These are phyloP conservation scores for Podaxis sp. DNA, from an alignment of 768 basidiomycete genomes.

Conservation along the genomic window DNA sequence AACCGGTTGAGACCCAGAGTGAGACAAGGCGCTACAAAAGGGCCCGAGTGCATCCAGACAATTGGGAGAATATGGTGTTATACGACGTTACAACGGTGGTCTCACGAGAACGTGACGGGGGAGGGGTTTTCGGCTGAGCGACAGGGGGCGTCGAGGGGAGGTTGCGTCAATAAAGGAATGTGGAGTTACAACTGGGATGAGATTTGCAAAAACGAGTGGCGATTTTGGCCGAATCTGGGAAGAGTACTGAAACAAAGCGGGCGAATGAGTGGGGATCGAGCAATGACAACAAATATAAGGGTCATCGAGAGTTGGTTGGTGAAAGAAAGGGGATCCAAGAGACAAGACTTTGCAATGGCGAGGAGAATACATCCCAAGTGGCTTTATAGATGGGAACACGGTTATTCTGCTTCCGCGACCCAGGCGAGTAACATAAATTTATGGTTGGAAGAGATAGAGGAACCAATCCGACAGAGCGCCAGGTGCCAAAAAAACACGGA, in stretches of 20 bases:
- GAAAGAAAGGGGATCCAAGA: neutral
- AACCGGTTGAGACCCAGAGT: neutral
- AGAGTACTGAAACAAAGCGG: neutral
- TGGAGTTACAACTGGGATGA: neutral
- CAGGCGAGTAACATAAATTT: constrained; percentile 4
- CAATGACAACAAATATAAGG: neutral
- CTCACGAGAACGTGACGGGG: too few relatives aligned
- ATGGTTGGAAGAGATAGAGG: neutral
- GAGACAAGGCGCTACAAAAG: neutral
- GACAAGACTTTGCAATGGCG: neutral
- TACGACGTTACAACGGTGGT: neutral
- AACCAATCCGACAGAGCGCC: neutral
- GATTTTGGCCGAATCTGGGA: neutral
- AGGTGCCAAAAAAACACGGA: constrained; percentile 4
- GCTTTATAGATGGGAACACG: neutral
- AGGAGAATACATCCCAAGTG: neutral
- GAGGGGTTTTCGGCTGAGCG: neutral
- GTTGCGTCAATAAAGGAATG: neutral
- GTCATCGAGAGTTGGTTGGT: neutral
- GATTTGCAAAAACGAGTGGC: neutral
- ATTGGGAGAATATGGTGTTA: neutral
- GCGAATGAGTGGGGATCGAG: neutral
- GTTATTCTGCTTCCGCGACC: neutral
- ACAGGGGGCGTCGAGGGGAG: neutral
- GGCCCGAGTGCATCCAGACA: neutral